Evolutionary conservation across 805 yeast species (phyloP).

Genomic region (Ogataea trehaloabstinens): DNA sequence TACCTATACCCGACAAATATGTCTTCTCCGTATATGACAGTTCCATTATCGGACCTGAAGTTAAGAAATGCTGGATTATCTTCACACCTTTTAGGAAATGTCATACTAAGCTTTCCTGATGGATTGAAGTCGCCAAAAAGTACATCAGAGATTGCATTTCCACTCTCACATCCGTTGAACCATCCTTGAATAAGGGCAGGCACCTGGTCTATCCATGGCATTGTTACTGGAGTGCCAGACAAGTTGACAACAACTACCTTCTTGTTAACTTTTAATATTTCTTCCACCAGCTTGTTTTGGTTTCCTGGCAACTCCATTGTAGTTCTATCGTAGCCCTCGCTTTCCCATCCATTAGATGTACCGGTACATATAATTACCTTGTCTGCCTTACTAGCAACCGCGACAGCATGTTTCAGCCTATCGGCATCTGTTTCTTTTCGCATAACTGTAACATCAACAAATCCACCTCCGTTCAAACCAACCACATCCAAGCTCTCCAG

Average conservation of each 20-base stretch:
- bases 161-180: slow-evolving; percentile 56
- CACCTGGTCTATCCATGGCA: slow-evolving; percentile 50
- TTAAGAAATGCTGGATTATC: slow-evolving; percentile 59
- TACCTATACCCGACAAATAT: slow-evolving; percentile 60
- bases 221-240: slow-evolving; percentile 57
- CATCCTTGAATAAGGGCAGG: slow-evolving; percentile 49
- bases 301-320: slow-evolving; percentile 49
- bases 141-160: slow-evolving; percentile 57
- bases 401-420: slow-evolving; percentile 41
- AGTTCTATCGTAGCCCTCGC: slow-evolving; percentile 56
- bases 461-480: slow-evolving; percentile 30
- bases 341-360: slow-evolving; percentile 51
- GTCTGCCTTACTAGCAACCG: slow-evolving; percentile 46
- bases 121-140: slow-evolving; percentile 59
- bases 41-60: slow-evolving; percentile 48
- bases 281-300: slow-evolving; percentile 43
- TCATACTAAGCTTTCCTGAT: slow-evolving; percentile 52
- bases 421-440: slow-evolving; percentile 27
- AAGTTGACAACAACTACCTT: slow-evolving; percentile 55
- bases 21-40: slow-evolving; percentile 61
- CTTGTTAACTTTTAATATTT: slow-evolving; percentile 44
- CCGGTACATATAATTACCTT: slow-evolving; percentile 54
- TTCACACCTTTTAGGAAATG: slow-evolving; percentile 49
- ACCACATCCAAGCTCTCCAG: slow-evolving; percentile 10
- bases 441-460: slow-evolving; percentile 13